Percentiles rank a stretch among this genome's conserved stretches.
These are phyloP conservation scores for Starmera stellimalicola DNA, from an alignment of 1,139 yeast species.

Conservation along the genomic window DNA sequence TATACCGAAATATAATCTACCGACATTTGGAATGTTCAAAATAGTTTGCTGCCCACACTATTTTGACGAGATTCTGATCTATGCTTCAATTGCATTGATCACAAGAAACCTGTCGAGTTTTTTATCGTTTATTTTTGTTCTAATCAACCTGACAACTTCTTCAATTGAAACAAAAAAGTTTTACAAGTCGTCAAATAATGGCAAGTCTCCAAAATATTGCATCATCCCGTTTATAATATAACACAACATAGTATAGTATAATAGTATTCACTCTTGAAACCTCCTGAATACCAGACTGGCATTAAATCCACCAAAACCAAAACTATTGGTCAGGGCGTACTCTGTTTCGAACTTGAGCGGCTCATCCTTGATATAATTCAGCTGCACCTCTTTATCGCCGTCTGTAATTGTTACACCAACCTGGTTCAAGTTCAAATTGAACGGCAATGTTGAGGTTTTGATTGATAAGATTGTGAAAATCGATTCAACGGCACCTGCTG, in stretches of 20 bases:
- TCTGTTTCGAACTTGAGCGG: constrained; percentile 26
- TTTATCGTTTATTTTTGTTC: constrained; percentile 44
- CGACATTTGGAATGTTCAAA: constrained; percentile 42
- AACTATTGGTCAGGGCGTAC: constrained; percentile 76
- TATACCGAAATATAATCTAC: constrained; percentile 59
- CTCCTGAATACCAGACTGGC: constrained; percentile 51
- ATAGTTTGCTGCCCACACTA: constrained; percentile 70
- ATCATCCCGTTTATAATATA: constrained; percentile 32
- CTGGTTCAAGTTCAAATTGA: constrained; percentile 61
- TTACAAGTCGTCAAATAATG: constrained; percentile 29
- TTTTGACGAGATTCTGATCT: constrained; percentile 62
- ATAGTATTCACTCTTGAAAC: constrained; percentile 8
- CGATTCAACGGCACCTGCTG: constrained; percentile 92
- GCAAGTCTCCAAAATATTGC: constrained; percentile 21
- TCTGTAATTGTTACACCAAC: constrained; percentile 38
- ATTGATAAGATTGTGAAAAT: constrained; percentile 69
- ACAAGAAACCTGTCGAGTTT: constrained; percentile 15
- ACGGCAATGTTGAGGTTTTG: constrained; percentile 53
- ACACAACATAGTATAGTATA: constrained; percentile 1
- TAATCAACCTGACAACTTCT: constrained; percentile 49
- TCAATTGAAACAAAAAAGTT: constrained; percentile 49
- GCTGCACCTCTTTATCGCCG: constrained; percentile 32
- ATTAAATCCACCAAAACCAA: constrained; percentile 98
- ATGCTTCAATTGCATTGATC: constrained; percentile 30
- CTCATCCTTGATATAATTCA: constrained; percentile 52